phyloP scores from a whole-genome alignment of 139 green algal species.

The Penium margaritaceum region DNA sequence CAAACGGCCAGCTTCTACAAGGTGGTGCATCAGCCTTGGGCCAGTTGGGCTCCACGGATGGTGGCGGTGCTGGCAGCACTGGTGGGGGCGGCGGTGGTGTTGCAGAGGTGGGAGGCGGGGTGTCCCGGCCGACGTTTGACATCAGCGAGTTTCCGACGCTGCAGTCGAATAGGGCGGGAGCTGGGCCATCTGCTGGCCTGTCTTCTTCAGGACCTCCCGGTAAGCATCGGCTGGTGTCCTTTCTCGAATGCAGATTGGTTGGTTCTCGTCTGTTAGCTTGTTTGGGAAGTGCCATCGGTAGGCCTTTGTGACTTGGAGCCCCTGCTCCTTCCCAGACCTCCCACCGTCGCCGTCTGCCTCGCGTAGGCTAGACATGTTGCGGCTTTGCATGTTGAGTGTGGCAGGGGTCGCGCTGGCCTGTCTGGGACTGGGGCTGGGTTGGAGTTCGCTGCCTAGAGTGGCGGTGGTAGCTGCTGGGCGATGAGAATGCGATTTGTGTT shows the following conservation, averaged over 20 bases:
- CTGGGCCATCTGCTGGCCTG: background rate
- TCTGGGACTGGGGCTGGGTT: too few relatives aligned
- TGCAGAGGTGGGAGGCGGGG: background rate
- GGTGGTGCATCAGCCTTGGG: conserved; percentile 6
- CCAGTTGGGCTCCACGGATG: conserved; percentile 13
- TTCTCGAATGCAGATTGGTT: background rate
- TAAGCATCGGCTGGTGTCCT: background rate
- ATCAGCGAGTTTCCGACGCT: conserved; percentile 31
- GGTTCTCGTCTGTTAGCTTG: background rate
- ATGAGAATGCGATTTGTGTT: too few relatives aligned
- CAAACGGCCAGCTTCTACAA: background rate
- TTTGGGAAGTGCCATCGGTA: too few relatives aligned
- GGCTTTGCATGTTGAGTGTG: too few relatives aligned
- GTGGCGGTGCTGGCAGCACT: background rate
- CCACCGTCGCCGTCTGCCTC: background rate
- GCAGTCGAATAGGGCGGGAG: background rate
- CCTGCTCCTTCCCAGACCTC: background rate
- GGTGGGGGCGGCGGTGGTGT: background rate
- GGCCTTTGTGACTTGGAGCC: background rate
- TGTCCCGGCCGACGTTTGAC: conserved; percentile 12
- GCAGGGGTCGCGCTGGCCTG: too few relatives aligned
- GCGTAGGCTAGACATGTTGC: too few relatives aligned
- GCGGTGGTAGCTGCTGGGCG: too few relatives aligned
- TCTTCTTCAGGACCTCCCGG: background rate
- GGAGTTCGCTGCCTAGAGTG: too few relatives aligned